Base-by-base conservation (phyloP, 1,284 basidiomycete species). In the Austroboletus rostrupii region DNA sequence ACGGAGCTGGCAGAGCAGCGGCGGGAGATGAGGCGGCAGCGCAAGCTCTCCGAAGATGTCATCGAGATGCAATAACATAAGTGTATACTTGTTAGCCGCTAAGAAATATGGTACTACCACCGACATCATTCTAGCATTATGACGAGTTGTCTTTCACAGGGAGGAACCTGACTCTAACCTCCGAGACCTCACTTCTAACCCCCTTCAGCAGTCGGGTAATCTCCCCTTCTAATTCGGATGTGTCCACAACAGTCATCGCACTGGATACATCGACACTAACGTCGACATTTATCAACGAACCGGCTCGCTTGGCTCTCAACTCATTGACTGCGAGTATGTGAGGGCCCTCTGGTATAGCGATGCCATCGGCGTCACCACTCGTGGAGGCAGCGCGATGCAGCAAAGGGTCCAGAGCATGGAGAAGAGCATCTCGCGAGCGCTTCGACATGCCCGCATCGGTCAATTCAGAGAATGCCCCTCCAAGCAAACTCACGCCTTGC, bases 401-500 rank as follows among this genome's bases (percentile, higher is more conserved):
- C 21, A 89, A 68, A 33, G 79, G 82, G 6, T 76, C 68, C 45
- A 90, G 70, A 8, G 81, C 71, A 42, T 61, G 70, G 55, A 78
- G 66, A 14, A 92, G 77, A 5, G 73, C 71, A 28, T 70, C 66
- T 43, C 76, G 76, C 33, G 81, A 86, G 48, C 72, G 67, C 1
- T 71, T 66, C 1, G 89, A 83, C 16, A 94, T 83, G 14, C 92
- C 85, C 8, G 87, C 87, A 63, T 97, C 94, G 3, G 90, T 90
- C 41, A 97, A 72, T 64, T 97, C 93, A 26, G 80, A 77, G 68
- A 91, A 80, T 1, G 94, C 89, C 14, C 81, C 81, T 41, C 77
- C 70, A 41, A 92, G 76, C 20, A 97, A 73, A 16, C 71, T 72
- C 40, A 85, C 71, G n/a, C 93, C 92, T 65, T 97, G 93, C 60